These are phyloP conservation scores for Parastagonospora avenae DNA, from an alignment of 2,329 filamentous ascomycete genomes.

Conservation along the genomic window DNA sequence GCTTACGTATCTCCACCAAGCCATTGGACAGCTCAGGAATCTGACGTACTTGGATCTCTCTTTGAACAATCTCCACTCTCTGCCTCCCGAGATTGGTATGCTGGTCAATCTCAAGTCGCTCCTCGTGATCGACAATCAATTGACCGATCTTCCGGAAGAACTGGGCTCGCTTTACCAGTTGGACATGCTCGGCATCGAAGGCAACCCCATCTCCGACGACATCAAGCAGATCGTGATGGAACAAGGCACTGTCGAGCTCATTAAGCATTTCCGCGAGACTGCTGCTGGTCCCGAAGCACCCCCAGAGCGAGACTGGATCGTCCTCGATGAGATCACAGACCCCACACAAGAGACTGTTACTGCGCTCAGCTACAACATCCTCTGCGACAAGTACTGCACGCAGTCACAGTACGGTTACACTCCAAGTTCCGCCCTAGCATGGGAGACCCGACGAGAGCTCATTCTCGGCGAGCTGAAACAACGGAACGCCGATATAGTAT, in stretches of 20 bases:
- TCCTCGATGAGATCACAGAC: conserved; percentile 66
- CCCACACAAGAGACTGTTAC: conserved; percentile 69
- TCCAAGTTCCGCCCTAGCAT: conserved; percentile 77
- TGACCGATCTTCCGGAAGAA: conserved; percentile 81
- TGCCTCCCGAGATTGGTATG: conserved; percentile 95
- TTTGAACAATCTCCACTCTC: conserved; percentile 78
- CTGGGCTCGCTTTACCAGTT: conserved; percentile 87
- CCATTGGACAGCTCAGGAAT: conserved; percentile 81
- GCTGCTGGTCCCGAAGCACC: conserved; percentile 82
- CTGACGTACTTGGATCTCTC: conserved; percentile 86
- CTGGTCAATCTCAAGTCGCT: conserved; percentile 88
- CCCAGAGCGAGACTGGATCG: conserved; percentile 74
- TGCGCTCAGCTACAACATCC: conserved; percentile 91
- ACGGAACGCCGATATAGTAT: conserved; percentile 85
- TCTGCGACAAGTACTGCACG: conserved; percentile 93
- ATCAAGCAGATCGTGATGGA: conserved; percentile 84
- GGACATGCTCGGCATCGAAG: conserved; percentile 88
- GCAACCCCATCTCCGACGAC: conserved; percentile 79
- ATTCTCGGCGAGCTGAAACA: conserved; percentile 82
- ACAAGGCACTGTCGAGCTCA: conserved; percentile 82
- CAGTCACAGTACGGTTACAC: conserved; percentile 87
- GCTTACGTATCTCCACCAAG: conserved; percentile 75
- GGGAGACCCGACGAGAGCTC: conserved; percentile 83
- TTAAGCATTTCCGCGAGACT: conserved; percentile 81
- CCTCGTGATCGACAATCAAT: conserved; percentile 86